Conservation (phyloP, 2,329 filamentous ascomycete species). For the Ophiostoma piceae region DNA sequence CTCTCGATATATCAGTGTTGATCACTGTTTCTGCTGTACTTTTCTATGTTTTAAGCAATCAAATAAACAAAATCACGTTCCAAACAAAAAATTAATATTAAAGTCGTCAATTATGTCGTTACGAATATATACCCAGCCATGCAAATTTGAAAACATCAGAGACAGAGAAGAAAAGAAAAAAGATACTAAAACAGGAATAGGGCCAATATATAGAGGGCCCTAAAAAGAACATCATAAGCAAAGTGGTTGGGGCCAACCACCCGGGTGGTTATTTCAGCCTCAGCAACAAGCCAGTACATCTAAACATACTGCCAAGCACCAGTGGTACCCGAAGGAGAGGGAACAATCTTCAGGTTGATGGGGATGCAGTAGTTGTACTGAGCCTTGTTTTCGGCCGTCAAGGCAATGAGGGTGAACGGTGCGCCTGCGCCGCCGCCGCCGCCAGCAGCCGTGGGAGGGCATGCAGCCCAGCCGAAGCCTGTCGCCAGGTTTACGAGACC, state of each 20-base stretch:
- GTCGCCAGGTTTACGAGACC: slow-evolving; percentile 35
- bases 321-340: slow-evolving; percentile 25
- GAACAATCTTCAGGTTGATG: slow-evolving; percentile 32
- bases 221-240: neutral
- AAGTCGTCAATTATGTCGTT: neutral
- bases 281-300: neutral
- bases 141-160: neutral
- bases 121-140: neutral
- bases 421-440: slow-evolving; percentile 19
- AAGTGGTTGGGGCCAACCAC: neutral
- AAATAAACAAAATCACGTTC: neutral
- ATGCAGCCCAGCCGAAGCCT: slow-evolving; percentile 33
- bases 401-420: slow-evolving; percentile 31
- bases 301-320: slow-evolving; percentile 35
- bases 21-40: neutral
- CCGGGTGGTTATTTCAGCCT: neutral
- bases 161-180: neutral
- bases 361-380: slow-evolving; percentile 28
- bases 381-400: slow-evolving; percentile 30
- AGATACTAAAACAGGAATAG: neutral
- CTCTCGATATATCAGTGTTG: neutral
- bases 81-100: neutral
- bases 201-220: neutral
- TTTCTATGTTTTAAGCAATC: neutral
- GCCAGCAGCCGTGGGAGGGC: slow-evolving; percentile 30